phyloP scores from a whole-genome alignment of 345 rosid species.

The Litchi chinensis region DNA sequence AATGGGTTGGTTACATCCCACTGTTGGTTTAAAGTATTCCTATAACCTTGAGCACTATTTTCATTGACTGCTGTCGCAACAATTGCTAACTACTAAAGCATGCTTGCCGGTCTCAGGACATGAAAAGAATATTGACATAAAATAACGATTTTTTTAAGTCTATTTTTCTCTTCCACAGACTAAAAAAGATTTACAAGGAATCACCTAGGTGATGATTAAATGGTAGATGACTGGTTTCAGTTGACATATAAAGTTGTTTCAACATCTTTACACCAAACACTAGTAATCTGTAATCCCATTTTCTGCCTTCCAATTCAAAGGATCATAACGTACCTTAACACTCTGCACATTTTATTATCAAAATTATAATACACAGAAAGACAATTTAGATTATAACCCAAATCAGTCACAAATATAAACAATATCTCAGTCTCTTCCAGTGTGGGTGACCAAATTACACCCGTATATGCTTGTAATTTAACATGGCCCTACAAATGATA shows the following conservation, averaged over 20 bases:
- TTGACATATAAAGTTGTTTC: not conserved
- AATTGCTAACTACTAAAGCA: not conserved
- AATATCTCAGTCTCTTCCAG: not conserved
- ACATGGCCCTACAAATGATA: not conserved
- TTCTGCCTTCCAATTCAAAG: not conserved
- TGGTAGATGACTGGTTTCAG: not conserved
- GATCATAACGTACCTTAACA: not conserved
- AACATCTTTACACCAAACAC: not conserved
- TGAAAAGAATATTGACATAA: slow-evolving; percentile 3
- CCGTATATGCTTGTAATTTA: not conserved
- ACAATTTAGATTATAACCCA: not conserved
- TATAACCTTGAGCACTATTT: not conserved
- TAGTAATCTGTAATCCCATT: not conserved
- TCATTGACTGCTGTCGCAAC: not conserved
- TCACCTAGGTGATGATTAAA: not conserved
- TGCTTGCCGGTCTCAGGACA: not conserved
- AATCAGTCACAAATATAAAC: not conserved
- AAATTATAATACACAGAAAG: slow-evolving; percentile 1
- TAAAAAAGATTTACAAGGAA: not conserved
- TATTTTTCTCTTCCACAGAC: not conserved
- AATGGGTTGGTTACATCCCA: not conserved
- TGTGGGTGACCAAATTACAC: not conserved
- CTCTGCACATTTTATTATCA: not conserved
- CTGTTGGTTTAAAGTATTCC: not conserved
- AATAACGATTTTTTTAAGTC: not conserved